Evolutionary conservation across 768 basidiomycete species (phyloP), one percentile per base, ranked within the genome.

Genomic region (Suillus paluster): DNA sequence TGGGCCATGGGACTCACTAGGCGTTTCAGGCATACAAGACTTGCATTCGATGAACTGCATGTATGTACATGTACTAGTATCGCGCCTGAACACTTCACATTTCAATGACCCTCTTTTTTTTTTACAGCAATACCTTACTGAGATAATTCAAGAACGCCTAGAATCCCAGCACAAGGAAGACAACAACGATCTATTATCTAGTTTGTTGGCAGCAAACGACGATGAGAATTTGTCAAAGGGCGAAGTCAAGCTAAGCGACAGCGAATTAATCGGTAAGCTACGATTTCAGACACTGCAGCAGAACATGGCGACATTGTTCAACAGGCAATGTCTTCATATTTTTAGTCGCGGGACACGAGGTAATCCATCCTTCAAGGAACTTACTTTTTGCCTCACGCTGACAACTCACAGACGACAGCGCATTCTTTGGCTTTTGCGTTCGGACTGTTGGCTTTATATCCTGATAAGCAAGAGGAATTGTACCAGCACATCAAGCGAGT

Each of bases 301-400:
- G 27, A 17, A 58, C 7, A 34, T 59, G 23, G 15, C 12, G 7
- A 62, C 12, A 27, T 55, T 25, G 10, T 39, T 19, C 33, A 1
- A 8, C 58, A 74, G 75, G 75, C 12, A 79, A 80, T 60, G 66
- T 77, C 27, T 80, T 77, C 70, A 72, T 80, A 12, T 76, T 79
- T 61, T 61, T 88, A 19, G 69, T 89, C 23, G 88, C 87, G 27
- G 86, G 87, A 10, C 84, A 87, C 61, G 86, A 86, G 75, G 84
- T 84, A 45, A 21, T 41, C n/a, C 23, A 30, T 30, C 11, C 58
- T 38, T 23, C 2, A 23, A 38, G n/a, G n/a, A n/a, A n/a, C n/a
- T n/a, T n/a, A 5, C 17, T 36, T 42, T 19, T 27, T 23, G 33
- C 19, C 6, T 57, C 30, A 15, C 27, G 39, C 36, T 61, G 34